These are phyloP conservation scores for Dendrocalamus latiflorus DNA, from an alignment of 202 grass and related monocot genomes.

Conservation along the genomic window DNA sequence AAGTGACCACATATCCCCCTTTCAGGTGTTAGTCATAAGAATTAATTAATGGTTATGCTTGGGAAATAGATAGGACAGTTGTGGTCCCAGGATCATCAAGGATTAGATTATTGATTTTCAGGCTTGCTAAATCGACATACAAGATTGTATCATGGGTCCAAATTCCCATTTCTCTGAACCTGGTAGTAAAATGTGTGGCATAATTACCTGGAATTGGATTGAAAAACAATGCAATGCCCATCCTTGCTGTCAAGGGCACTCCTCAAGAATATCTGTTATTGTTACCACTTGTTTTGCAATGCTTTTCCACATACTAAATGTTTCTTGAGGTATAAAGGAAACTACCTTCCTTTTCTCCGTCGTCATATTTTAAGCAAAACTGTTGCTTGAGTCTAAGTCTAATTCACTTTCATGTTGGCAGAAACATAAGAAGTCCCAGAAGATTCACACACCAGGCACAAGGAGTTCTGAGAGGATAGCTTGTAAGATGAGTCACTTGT, in stretches of 20 bases:
- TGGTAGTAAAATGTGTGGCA: not conserved
- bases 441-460: not conserved
- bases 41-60: not conserved
- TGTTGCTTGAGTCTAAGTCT: constrained; percentile 9
- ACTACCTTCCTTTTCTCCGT: no score
- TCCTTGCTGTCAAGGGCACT: not conserved
- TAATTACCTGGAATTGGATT: not conserved
- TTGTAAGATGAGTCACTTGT: no score
- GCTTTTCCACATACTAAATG: not conserved
- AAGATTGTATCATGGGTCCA: not conserved
- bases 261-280: constrained; percentile 16
- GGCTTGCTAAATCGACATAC: not conserved
- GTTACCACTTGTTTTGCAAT: not conserved
- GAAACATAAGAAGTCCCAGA: constrained; percentile 16
- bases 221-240: not conserved
- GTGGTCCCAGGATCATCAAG: not conserved
- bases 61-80: not conserved
- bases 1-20: not conserved
- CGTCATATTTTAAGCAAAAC: not conserved
- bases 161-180: not conserved
- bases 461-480: no score
- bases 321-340: not conserved
- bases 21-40: not conserved
- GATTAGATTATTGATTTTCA: not conserved
- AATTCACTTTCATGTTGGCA: constrained; percentile 25